A percentile compares a stretch with the other conserved stretches of the same genome.
These are phyloP conservation scores for Neoboletus magnificus DNA, from an alignment of 768 basidiomycete species.

Conservation along the genomic window DNA sequence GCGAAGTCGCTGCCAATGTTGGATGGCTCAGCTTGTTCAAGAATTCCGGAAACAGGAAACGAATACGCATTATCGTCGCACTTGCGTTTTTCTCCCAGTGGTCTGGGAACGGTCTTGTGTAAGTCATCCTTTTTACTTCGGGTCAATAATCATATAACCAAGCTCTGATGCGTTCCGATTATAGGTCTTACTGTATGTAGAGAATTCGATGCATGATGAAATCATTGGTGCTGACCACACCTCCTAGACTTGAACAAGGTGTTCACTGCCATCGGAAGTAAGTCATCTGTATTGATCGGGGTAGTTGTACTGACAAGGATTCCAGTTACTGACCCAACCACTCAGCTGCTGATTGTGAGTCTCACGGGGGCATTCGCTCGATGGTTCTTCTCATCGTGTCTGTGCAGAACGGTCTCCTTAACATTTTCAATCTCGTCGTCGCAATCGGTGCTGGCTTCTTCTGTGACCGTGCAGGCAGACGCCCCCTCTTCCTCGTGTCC, in stretches of 20 bases:
- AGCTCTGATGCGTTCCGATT: not conserved
- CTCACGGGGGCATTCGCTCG: not conserved
- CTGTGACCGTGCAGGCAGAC: slow-evolving; percentile 48
- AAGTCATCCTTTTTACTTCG: slow-evolving; percentile 1
- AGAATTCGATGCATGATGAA: not conserved
- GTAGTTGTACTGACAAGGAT: not conserved
- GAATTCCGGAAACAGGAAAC: not conserved
- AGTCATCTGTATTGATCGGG: not conserved
- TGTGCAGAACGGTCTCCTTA: slow-evolving; percentile 48
- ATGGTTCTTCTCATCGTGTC: not conserved
- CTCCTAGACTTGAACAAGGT: slow-evolving; percentile 49
- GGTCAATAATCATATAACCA: not conserved
- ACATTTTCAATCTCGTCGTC: slow-evolving; percentile 54
- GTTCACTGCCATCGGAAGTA: slow-evolving; percentile 43
- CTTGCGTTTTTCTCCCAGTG: not conserved
- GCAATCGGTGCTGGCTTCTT: slow-evolving; percentile 48
- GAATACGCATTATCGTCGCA: not conserved
- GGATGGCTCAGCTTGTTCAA: not conserved
- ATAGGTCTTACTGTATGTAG: slow-evolving; percentile 29
- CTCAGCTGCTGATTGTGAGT: slow-evolving; percentile 41
- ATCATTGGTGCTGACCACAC: not conserved
- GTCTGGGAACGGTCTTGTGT: slow-evolving; percentile 29
- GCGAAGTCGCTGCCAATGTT: not conserved
- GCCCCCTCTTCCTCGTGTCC: slow-evolving; percentile 48
- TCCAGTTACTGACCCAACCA: slow-evolving; percentile 42